These are phyloP conservation scores for Cyclotella sp. DNA, from an alignment of 108 stramenopile genomes.

Conservation along the genomic window DNA sequence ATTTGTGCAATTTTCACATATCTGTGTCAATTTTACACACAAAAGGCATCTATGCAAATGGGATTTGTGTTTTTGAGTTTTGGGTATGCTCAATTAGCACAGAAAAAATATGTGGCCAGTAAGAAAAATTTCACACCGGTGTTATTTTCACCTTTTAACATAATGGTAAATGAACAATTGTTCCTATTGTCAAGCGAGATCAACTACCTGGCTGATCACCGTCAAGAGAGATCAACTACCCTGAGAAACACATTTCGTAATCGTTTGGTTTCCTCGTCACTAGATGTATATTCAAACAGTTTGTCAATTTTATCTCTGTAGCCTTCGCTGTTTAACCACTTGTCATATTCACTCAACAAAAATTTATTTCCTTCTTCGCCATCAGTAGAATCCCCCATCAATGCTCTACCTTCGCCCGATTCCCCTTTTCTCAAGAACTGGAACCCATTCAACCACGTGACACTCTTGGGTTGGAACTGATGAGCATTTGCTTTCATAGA, in stretches of 20 bases:
- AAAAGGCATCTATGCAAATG: too few relatives aligned
- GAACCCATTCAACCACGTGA: slow-evolving; percentile 52
- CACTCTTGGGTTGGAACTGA: slow-evolving; percentile 52
- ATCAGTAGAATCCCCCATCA: slow-evolving; percentile 15
- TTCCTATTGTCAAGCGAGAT: too few relatives aligned
- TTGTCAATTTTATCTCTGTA: slow-evolving; percentile 23
- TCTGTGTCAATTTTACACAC: too few relatives aligned
- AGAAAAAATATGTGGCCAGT: too few relatives aligned
- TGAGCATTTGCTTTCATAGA: slow-evolving; percentile 45
- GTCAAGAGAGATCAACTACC: slow-evolving; percentile 5
- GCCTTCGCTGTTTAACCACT: slow-evolving; percentile 37
- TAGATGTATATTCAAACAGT: background rate
- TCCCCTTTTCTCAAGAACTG: slow-evolving; percentile 53
- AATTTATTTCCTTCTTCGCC: slow-evolving; percentile 2
- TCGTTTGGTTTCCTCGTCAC: background rate
- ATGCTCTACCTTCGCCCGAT: slow-evolving; percentile 37
- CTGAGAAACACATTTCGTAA: background rate
- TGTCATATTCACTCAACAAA: slow-evolving; percentile 8
- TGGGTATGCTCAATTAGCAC: too few relatives aligned
- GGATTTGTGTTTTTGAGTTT: too few relatives aligned
- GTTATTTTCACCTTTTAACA: too few relatives aligned
- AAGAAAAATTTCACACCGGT: too few relatives aligned
- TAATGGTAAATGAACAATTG: too few relatives aligned
- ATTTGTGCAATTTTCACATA: too few relatives aligned
- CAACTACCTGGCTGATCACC: too few relatives aligned